These are phyloP conservation scores for Trichoderma sp. DNA, from an alignment of 2,329 filamentous ascomycete species.

Conservation along the genomic window DNA sequence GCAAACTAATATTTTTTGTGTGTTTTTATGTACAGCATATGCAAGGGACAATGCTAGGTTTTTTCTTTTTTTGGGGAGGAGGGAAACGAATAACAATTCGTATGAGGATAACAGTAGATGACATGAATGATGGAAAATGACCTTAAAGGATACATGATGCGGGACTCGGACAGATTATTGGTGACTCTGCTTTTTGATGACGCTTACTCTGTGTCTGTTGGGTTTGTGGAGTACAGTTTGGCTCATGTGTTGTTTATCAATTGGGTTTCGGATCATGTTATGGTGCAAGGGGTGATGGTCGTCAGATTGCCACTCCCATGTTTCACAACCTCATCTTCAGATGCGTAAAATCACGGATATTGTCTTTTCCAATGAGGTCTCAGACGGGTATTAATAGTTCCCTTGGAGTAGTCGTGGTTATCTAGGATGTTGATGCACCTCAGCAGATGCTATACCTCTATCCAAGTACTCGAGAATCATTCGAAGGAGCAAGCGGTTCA, in stretches of 20 bases:
- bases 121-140: constrained; percentile 21
- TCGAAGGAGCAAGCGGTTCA: neutral
- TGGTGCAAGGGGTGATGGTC: neutral
- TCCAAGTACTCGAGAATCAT: neutral
- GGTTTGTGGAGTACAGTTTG: neutral
- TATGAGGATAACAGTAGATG: constrained; percentile 17
- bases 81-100: constrained; percentile 27
- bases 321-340: neutral
- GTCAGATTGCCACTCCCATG: neutral
- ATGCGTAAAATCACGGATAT: neutral
- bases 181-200: neutral
- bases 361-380: neutral
- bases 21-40: constrained; percentile 29
- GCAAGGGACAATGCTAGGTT: constrained; percentile 24
- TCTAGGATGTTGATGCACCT: neutral
- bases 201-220: neutral
- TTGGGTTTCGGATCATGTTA: neutral
- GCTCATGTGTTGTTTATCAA: neutral
- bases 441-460: neutral
- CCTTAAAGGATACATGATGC: neutral
- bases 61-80: constrained; percentile 21
- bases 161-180: neutral
- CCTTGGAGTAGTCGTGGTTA: neutral
- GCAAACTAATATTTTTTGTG: constrained; percentile 22
- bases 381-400: neutral